Evolutionary conservation across 352 stramenopile genomes (phyloP).

Genomic region (Phytophthora kernoviae): DNA sequence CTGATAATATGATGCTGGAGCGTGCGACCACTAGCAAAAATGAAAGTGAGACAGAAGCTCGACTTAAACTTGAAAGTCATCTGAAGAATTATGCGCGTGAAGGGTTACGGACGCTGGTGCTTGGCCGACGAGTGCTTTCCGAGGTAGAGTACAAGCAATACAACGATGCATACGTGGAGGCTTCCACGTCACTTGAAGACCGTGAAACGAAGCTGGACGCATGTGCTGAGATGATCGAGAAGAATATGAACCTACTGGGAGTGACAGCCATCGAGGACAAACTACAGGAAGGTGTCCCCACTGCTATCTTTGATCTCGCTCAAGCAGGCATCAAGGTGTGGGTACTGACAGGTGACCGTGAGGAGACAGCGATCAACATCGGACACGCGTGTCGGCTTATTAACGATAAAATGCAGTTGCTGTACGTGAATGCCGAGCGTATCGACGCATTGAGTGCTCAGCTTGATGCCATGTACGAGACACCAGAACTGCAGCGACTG

Average conservation of each 20-base stretch:
- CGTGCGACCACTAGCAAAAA: slow-evolving; percentile 27
- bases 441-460: slow-evolving; percentile 47
- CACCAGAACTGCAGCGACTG: slow-evolving; percentile 47
- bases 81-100: slow-evolving; percentile 73
- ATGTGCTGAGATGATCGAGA: slow-evolving; percentile 72
- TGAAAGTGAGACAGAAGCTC: slow-evolving; percentile 16
- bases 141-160: slow-evolving; percentile 61
- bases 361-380: slow-evolving; percentile 98
- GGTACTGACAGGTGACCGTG: slow-evolving; percentile 98
- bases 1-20: slow-evolving; percentile 86
- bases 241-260: slow-evolving; percentile 84
- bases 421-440: slow-evolving; percentile 67
- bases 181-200: slow-evolving; percentile 53
- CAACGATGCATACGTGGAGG: slow-evolving; percentile 58
- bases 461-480: slow-evolving; percentile 49
- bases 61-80: slow-evolving; percentile 43
- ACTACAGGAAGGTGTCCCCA: slow-evolving; percentile 93
- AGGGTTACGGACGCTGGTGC: slow-evolving; percentile 80
- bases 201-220: slow-evolving; percentile 55
- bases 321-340: slow-evolving; percentile 97
- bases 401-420: slow-evolving; percentile 68
- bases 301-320: slow-evolving; percentile 92
- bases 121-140: slow-evolving; percentile 60
- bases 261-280: slow-evolving; percentile 97
- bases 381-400: slow-evolving; percentile 86